Conservation (phyloP, 2,329 filamentous ascomycete genomes). For the Penicillium sp. region DNA sequence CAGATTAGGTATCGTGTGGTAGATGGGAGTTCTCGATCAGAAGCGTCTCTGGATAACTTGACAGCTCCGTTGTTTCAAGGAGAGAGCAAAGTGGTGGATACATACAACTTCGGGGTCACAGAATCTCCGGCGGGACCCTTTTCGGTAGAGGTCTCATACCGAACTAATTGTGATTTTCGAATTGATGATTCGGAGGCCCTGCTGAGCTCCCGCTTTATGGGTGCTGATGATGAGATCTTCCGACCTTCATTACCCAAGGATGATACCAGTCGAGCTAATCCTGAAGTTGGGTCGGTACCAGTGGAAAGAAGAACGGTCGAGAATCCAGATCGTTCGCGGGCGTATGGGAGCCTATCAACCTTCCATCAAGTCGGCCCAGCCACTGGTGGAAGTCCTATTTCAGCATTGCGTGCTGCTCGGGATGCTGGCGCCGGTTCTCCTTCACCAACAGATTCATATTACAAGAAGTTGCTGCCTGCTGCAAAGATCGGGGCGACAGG, state of each 20-base stretch:
- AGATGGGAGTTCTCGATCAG: conserved; percentile 56
- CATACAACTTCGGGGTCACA: conserved; percentile 78
- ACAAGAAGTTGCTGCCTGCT: conserved; percentile 49
- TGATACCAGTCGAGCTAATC: conserved; percentile 32
- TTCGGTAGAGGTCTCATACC: conserved; percentile 77
- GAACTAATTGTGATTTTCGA: conserved; percentile 85
- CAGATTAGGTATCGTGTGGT: conserved; percentile 79
- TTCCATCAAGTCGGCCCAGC: conserved; percentile 77
- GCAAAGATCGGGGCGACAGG: conserved; percentile 29
- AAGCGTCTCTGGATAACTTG: conserved; percentile 66
- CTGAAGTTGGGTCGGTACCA: conserved; percentile 74
- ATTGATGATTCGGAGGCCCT: conserved; percentile 90
- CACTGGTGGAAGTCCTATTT: conserved; percentile 80
- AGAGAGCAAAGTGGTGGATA: conserved; percentile 65
- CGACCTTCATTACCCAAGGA: conserved; percentile 71
- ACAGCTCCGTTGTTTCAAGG: conserved; percentile 68
- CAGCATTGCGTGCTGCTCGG: conserved; percentile 72
- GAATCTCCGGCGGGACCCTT: conserved; percentile 86
- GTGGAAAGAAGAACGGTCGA: conserved; percentile 55
- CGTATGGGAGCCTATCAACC: conserved; percentile 86
- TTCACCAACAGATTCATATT: conserved; percentile 53
- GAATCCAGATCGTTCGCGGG: conserved; percentile 67
- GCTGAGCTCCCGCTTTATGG: conserved; percentile 90
- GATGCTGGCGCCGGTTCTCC: conserved; percentile 50
- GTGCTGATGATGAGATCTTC: conserved; percentile 84